A percentile compares a stretch with the other conserved stretches of the same genome.
Evolutionary conservation across 139 green algal genomes (phyloP).

Genomic region (Raphidocelis subcapitata): DNA sequence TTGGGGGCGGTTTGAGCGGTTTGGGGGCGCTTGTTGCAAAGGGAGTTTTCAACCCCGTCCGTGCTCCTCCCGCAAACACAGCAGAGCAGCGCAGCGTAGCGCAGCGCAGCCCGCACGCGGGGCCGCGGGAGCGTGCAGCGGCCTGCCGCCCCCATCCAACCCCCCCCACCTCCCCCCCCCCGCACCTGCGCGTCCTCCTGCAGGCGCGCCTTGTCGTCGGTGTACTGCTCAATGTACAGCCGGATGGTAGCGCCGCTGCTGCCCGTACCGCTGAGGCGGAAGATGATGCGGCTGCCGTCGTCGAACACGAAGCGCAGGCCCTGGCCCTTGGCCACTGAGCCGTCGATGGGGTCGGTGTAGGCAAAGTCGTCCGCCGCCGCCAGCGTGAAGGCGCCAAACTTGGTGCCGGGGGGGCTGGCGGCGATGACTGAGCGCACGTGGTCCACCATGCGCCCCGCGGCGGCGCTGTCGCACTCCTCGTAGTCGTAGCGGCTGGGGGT

Average conservation of each 20-base stretch:
- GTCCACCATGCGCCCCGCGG: constrained; percentile 84
- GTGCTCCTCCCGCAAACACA: too few species aligned
- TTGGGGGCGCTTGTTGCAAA: constrained; percentile 8
- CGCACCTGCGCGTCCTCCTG: constrained; percentile 76
- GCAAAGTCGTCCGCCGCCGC: constrained; percentile 93
- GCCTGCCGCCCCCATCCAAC: too few species aligned
- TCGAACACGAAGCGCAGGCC: constrained; percentile 96
- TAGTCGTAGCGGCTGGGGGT: constrained; percentile 91
- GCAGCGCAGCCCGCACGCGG: too few species aligned
- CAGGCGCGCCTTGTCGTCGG: constrained; percentile 71
- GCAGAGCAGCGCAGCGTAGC: too few species aligned
- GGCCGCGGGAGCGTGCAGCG: too few species aligned
- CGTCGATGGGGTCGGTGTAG: constrained; percentile 98
- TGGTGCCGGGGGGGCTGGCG: constrained; percentile 55
- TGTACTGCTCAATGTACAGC: constrained; percentile 99
- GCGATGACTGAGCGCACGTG: constrained; percentile 76
- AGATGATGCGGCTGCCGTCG: constrained; percentile 96
- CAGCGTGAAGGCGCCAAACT: constrained; percentile 79
- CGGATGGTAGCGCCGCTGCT: constrained; percentile 93
- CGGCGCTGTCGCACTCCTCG: constrained; percentile 79
- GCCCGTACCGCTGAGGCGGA: constrained; percentile 92
- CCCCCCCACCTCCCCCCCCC: constrained; percentile 39
- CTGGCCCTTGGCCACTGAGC: constrained; percentile 88
- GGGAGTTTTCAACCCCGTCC: too few species aligned
- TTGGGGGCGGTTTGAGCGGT: too few species aligned